phyloP scores from a whole-genome alignment of 306 rosid species.

The Dryas drummondii region DNA sequence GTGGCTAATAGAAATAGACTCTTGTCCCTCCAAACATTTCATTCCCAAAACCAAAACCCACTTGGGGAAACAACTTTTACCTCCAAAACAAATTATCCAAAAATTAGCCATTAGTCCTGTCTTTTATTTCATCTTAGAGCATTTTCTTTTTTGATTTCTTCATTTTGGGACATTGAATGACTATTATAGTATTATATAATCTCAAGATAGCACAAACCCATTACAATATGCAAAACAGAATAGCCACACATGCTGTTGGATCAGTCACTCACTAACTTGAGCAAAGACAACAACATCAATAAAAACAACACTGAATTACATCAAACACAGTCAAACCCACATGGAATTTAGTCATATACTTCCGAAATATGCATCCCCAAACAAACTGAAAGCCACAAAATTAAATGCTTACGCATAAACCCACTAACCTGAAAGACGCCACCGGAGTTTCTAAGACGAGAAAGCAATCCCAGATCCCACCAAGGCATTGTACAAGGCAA shows the following conservation, averaged over 20 bases:
- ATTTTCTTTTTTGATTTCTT: too few species aligned
- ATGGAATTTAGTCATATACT: background rate
- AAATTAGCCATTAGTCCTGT: background rate
- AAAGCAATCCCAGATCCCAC: constrained; percentile 55
- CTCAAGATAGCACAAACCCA: background rate
- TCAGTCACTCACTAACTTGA: background rate
- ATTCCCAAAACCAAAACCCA: constrained; percentile 1
- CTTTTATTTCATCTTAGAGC: background rate
- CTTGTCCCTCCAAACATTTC: background rate
- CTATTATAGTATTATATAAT: too few species aligned
- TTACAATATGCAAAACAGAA: background rate
- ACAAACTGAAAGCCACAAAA: background rate
- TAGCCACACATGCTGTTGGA: background rate
- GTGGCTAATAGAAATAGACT: background rate
- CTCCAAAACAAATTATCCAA: background rate
- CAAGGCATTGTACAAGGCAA: constrained; percentile 44
- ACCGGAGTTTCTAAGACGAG: constrained; percentile 36
- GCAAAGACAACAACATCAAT: background rate
- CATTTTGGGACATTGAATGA: too few species aligned
- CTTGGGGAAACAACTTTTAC: background rate
- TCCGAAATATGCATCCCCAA: background rate
- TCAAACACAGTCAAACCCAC: constrained; percentile 4
- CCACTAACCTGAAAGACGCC: constrained; percentile 52
- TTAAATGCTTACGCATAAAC: background rate
- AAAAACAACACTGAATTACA: background rate